Evolutionary conservation across 345 rosid species (phyloP).

Genomic region (Nephelium lappaceum): DNA sequence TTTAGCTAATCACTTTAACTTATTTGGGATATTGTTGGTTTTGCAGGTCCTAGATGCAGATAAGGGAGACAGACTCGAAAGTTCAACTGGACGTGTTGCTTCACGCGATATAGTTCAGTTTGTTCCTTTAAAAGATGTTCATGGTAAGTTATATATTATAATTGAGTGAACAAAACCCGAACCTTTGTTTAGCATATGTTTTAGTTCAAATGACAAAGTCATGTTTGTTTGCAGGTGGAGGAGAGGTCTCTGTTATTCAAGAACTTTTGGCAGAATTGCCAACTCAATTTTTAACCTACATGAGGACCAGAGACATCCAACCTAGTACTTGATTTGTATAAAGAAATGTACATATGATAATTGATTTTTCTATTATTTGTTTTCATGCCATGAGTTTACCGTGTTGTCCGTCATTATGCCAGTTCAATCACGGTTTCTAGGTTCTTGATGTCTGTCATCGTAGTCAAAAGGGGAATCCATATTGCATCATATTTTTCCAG

Average conservation of each 20-base stretch:
- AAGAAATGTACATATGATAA: slow-evolving; percentile 33
- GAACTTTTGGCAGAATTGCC: slow-evolving; percentile 88
- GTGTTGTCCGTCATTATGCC: slow-evolving; percentile 7
- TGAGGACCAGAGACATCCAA: slow-evolving; percentile 70
- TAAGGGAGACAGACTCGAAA: slow-evolving; percentile 85
- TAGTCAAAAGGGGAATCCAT: not conserved
- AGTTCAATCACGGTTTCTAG: slow-evolving; percentile 4
- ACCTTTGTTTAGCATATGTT: not conserved
- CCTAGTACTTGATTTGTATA: slow-evolving; percentile 44
- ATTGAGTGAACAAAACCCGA: not conserved
- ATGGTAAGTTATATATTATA: slow-evolving; percentile 48
- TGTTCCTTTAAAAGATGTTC: slow-evolving; percentile 76
- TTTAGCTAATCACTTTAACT: not conserved
- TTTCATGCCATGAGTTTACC: slow-evolving; percentile 26
- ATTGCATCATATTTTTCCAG: not conserved
- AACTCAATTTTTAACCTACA: slow-evolving; percentile 71
- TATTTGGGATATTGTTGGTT: not conserved
- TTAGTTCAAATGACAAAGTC: not conserved
- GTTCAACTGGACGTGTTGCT: slow-evolving; percentile 81
- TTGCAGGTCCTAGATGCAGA: slow-evolving; percentile 83
- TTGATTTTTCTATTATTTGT: not conserved
- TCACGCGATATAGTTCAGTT: slow-evolving; percentile 96
- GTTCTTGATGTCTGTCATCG: not conserved
- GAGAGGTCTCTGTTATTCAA: slow-evolving; percentile 77
- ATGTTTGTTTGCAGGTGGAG: slow-evolving; percentile 60